phyloP scores from a whole-genome alignment of 805 yeast genomes.

The Wickerhamiella brachini region DNA sequence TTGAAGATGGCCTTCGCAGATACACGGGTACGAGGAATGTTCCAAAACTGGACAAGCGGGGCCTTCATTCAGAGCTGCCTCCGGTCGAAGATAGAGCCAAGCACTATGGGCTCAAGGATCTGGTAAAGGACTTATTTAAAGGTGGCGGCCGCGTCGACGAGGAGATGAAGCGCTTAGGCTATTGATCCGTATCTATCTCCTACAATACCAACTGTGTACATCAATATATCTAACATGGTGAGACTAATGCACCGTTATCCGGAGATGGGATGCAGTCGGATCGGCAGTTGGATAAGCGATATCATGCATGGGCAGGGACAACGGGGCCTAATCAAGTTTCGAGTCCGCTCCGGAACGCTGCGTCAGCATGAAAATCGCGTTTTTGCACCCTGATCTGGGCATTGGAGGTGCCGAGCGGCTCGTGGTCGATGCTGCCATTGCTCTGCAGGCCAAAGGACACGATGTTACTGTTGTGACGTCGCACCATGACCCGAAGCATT shows the following conservation, averaged over 20 bases:
- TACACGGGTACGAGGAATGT: constrained; percentile 9
- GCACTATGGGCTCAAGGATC: constrained; percentile 20
- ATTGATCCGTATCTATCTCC: too few relatives aligned
- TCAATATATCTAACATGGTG: too few relatives aligned
- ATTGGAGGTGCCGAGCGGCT: constrained; percentile 96
- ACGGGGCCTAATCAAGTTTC: not conserved
- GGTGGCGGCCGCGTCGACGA: not conserved
- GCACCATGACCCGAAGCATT: constrained; percentile 74
- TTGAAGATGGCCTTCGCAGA: constrained; percentile 7
- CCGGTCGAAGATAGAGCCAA: constrained; percentile 18
- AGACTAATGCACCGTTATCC: not conserved
- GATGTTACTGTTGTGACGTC: constrained; percentile 66
- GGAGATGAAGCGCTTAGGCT: not conserved
- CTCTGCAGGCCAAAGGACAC: constrained; percentile 55
- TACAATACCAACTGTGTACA: too few relatives aligned
- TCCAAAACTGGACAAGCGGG: constrained; percentile 4
- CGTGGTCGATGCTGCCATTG: constrained; percentile 92
- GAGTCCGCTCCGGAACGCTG: not conserved
- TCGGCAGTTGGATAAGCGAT: not conserved
- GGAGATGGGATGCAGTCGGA: not conserved
- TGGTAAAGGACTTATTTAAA: constrained; percentile 15
- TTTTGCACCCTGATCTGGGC: constrained; percentile 91
- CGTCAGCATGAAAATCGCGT: constrained; percentile 46
- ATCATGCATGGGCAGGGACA: not conserved
- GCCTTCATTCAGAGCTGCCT: constrained; percentile 10